Evolutionary conservation across 2,329 filamentous ascomycete genomes (phyloP).

Genomic region (Cladophialophora immunda): DNA sequence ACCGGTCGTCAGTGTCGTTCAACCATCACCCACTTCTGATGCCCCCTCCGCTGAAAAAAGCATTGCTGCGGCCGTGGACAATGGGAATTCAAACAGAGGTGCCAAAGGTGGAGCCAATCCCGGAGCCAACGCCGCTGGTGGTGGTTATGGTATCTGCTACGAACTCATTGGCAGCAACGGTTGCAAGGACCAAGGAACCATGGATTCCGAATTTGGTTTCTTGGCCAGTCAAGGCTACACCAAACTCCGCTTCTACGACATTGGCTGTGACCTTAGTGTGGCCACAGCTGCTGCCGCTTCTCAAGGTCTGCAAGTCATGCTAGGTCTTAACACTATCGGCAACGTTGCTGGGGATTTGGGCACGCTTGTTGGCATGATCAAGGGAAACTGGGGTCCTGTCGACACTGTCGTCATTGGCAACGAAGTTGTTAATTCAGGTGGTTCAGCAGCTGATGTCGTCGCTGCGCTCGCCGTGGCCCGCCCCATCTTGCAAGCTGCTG

Average conservation of each 20-base stretch:
- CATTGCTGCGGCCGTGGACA: neutral
- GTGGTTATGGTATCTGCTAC: constrained; percentile 64
- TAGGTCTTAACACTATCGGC: constrained; percentile 74
- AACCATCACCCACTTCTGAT: constrained; percentile 34
- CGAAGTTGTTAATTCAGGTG: constrained; percentile 75
- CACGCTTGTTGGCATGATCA: constrained; percentile 67
- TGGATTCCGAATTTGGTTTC: constrained; percentile 70
- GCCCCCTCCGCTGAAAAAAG: constrained; percentile 2
- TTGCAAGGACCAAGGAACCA: constrained; percentile 73
- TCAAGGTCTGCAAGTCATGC: constrained; percentile 75
- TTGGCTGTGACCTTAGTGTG: constrained; percentile 74
- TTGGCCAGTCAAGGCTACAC: constrained; percentile 65
- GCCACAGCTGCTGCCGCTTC: constrained; percentile 70
- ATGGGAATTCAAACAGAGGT: constrained; percentile 5
- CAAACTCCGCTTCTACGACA: constrained; percentile 78
- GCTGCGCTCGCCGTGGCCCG: constrained; percentile 67
- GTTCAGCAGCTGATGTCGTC: constrained; percentile 64
- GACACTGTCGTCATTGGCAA: constrained; percentile 81
- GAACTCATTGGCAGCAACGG: constrained; percentile 64
- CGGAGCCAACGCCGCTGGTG: constrained; percentile 15
- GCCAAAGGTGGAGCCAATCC: constrained; percentile 11
- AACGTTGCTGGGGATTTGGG: constrained; percentile 66
- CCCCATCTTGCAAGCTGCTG: constrained; percentile 64
- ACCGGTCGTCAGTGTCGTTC: neutral
- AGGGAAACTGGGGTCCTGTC: constrained; percentile 72